A percentile compares a stretch with the other conserved stretches of the same genome.
phyloP scores from a whole-genome alignment of 148 eudicot species.

The Bassia scoparia region DNA sequence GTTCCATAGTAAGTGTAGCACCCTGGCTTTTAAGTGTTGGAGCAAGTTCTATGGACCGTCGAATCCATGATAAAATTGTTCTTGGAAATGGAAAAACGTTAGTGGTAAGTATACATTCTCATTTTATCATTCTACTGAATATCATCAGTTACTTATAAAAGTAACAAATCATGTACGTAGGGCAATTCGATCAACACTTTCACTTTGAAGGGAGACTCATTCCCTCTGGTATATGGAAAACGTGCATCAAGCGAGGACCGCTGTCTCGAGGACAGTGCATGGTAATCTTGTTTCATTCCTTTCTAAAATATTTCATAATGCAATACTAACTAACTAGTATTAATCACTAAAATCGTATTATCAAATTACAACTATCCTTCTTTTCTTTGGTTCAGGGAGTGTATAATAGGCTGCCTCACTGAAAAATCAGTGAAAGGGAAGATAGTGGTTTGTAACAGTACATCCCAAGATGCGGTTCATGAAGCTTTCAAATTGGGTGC shows the following conservation, averaged over 20 bases:
- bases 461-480: not conserved
- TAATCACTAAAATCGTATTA: no score
- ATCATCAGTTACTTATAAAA: no score
- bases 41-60: conserved; percentile 32
- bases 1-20: conserved; percentile 29
- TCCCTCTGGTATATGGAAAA: conserved; percentile 39
- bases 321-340: not conserved
- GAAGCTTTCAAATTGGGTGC: conserved; percentile 23
- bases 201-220: conserved; percentile 21
- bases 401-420: conserved; percentile 15
- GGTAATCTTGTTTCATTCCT: conserved; percentile 17
- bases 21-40: conserved; percentile 50
- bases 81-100: conserved; percentile 32
- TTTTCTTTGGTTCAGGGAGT: conserved; percentile 5
- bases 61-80: conserved; percentile 16
- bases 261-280: not conserved
- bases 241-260: conserved; percentile 9
- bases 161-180: no score
- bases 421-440: conserved; percentile 30
- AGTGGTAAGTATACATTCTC: not conserved
- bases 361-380: no score
- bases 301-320: no score
- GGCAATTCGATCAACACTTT: conserved; percentile 11
- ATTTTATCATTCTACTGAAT: no score
- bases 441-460: conserved; percentile 28